Evolutionary conservation across 1,139 yeast species (phyloP).

Genomic region (Saccharomyces pastorianus): DNA sequence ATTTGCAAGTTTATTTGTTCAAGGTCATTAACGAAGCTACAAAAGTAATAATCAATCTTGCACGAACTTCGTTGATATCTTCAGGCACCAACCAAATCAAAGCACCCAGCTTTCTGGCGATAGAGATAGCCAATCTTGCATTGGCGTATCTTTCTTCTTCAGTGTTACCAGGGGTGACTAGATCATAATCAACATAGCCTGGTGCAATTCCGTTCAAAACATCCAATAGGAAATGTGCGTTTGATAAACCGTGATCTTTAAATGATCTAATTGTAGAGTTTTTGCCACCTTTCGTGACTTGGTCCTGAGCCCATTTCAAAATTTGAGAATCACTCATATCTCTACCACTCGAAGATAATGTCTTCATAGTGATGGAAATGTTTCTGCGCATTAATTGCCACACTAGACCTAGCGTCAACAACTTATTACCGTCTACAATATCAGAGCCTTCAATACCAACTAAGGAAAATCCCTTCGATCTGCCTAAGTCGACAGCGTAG

Average conservation of each 20-base stretch:
- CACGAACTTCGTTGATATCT: conserved; percentile 92
- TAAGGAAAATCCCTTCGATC: conserved; percentile 80
- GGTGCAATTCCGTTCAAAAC: conserved; percentile 90
- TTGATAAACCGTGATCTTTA: conserved; percentile 68
- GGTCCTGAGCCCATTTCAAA: conserved; percentile 86
- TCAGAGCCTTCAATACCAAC: conserved; percentile 99
- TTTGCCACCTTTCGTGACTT: conserved; percentile 80
- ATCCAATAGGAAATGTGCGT: conserved; percentile 77
- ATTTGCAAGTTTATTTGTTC: conserved; percentile 8
- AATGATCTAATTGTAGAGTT: conserved; percentile 65
- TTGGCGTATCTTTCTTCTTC: conserved; percentile 88
- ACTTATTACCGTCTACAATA: conserved; percentile 86
- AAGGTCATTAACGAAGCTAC: conserved; percentile 89
- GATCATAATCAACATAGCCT: conserved; percentile 92
- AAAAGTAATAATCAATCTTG: conserved; percentile 86
- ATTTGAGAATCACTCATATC: conserved; percentile 79
- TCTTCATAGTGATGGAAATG: conserved; percentile 72
- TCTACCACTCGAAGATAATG: conserved; percentile 62
- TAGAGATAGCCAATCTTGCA: conserved; percentile 93
- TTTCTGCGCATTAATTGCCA: conserved; percentile 99
- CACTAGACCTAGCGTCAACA: conserved; percentile 83
- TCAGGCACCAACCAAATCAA: conserved; percentile 99
- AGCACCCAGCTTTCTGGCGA: conserved; percentile 96
- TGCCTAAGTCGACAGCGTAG: conserved; percentile 93
- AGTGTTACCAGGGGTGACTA: conserved; percentile 68